phyloP scores from a whole-genome alignment of 345 rosid species.

The Excoecaria cochinchinensis region DNA sequence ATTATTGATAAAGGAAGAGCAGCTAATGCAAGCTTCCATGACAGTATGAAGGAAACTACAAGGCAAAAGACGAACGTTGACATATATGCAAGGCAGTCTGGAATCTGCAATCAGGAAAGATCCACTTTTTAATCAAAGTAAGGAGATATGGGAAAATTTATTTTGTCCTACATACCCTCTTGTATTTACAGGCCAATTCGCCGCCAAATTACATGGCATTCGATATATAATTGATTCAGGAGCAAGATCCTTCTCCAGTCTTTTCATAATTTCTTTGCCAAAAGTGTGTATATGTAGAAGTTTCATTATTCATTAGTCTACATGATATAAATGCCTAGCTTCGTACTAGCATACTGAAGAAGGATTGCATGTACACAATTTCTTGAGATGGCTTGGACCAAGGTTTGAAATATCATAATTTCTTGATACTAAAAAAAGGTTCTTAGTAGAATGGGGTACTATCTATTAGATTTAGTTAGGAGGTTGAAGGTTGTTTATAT shows the following conservation, averaged over 20 bases:
- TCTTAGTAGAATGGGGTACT: too few species aligned
- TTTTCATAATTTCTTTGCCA: too few species aligned
- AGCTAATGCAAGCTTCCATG: slow-evolving; percentile 60
- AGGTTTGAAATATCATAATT: too few species aligned
- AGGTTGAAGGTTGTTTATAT: background rate
- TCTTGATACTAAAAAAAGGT: too few species aligned
- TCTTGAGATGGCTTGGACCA: too few species aligned
- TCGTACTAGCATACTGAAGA: too few species aligned
- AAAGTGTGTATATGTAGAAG: too few species aligned
- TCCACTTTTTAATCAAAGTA: background rate
- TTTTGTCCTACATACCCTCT: background rate
- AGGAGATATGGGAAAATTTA: background rate
- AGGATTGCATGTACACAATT: too few species aligned
- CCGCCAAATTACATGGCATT: background rate
- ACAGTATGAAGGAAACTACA: slow-evolving; percentile 42
- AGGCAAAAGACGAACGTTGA: slow-evolving; percentile 61
- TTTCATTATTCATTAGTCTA: too few species aligned
- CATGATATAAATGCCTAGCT: too few species aligned
- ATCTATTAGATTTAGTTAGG: too few species aligned
- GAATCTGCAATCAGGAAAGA: slow-evolving; percentile 44
- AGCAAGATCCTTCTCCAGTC: too few species aligned
- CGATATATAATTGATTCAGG: background rate
- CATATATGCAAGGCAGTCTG: slow-evolving; percentile 46
- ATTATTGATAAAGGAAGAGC: slow-evolving; percentile 54
- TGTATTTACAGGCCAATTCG: background rate